A percentile compares a stretch with the other conserved stretches of the same genome.
Conservation (phyloP, 2,329 filamentous ascomycete genomes). For the Verticillium tricorpus region DNA sequence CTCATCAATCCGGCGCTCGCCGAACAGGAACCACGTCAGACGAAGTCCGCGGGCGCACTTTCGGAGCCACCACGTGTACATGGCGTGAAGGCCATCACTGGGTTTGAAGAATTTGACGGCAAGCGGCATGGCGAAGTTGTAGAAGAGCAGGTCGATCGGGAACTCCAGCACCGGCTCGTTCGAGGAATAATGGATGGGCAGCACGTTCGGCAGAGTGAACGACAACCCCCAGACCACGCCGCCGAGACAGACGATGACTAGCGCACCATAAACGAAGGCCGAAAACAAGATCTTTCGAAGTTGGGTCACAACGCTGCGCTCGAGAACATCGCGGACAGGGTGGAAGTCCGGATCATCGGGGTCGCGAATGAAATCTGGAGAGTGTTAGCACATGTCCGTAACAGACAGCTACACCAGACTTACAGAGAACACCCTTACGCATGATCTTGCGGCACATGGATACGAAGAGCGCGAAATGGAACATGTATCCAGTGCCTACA, state of each 20-base stretch:
- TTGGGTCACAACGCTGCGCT: slow-evolving; percentile 87
- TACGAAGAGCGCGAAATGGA: slow-evolving; percentile 97
- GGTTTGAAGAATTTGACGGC: slow-evolving; percentile 81
- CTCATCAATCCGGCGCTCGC: slow-evolving; percentile 74
- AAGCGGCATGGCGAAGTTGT: slow-evolving; percentile 92
- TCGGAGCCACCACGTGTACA: slow-evolving; percentile 97
- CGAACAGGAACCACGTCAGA: slow-evolving; percentile 90
- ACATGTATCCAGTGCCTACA: slow-evolving; percentile 98
- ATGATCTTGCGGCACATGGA: slow-evolving; percentile 99
- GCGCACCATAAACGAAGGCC: slow-evolving; percentile 87
- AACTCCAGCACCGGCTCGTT: slow-evolving; percentile 93
- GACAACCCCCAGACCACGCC: slow-evolving; percentile 93
- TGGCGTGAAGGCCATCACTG: slow-evolving; percentile 73
- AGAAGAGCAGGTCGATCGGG: slow-evolving; percentile 88
- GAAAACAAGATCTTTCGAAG: slow-evolving; percentile 95
- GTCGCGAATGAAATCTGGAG: slow-evolving; percentile 86
- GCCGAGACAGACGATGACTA: slow-evolving; percentile 89
- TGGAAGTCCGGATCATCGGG: slow-evolving; percentile 98
- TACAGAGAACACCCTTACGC: slow-evolving; percentile 87
- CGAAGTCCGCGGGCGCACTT: slow-evolving; percentile 75
- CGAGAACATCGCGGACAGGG: slow-evolving; percentile 91
- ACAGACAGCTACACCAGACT: slow-evolving; percentile 29
- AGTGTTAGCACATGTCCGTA: slow-evolving; percentile 21
- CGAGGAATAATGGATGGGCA: slow-evolving; percentile 91
- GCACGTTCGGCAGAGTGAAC: slow-evolving; percentile 61